Conservation (phyloP, 208 protist genomes). For the Kentomonas sorsogonicus region DNA sequence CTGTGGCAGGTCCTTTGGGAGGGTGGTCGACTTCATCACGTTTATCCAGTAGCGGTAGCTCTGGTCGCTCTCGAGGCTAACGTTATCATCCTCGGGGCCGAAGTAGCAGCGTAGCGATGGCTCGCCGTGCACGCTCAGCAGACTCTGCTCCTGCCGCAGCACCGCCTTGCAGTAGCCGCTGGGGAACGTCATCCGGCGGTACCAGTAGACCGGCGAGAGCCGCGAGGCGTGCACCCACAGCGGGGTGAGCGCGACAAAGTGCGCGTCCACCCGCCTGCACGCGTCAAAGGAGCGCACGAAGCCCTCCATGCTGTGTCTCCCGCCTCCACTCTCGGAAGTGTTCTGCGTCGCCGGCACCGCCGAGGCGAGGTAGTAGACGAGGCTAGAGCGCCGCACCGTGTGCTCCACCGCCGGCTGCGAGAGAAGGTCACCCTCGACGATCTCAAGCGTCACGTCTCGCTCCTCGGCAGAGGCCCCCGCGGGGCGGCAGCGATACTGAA, state of each 20-base stretch:
- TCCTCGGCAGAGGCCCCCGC: background rate
- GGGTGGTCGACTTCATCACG: constrained; percentile 32
- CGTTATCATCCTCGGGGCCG: constrained; percentile 23
- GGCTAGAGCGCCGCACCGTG: constrained; percentile 38
- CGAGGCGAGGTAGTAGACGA: constrained; percentile 47
- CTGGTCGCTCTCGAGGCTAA: constrained; percentile 19
- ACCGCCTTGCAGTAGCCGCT: constrained; percentile 48
- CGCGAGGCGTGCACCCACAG: constrained; percentile 48
- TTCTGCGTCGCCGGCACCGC: constrained; percentile 21
- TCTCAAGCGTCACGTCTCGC: constrained; percentile 29
- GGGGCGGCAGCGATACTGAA: constrained; percentile 29
- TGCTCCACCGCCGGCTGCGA: constrained; percentile 35
- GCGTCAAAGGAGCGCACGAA: constrained; percentile 47
- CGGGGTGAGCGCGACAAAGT: constrained; percentile 56
- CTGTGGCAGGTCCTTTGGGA: constrained; percentile 23
- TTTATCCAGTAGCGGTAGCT: constrained; percentile 37
- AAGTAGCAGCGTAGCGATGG: constrained; percentile 39
- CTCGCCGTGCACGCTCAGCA: constrained; percentile 34
- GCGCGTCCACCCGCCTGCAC: constrained; percentile 54
- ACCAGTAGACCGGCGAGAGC: constrained; percentile 58
- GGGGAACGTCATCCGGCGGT: constrained; percentile 35
- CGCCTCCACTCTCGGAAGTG: no score
- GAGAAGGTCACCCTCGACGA: constrained; percentile 44
- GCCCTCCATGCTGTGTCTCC: background rate
- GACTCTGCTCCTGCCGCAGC: constrained; percentile 38